Evolutionary conservation across 305 asterid species (phyloP).

Genomic region (Salvia sclarea): DNA sequence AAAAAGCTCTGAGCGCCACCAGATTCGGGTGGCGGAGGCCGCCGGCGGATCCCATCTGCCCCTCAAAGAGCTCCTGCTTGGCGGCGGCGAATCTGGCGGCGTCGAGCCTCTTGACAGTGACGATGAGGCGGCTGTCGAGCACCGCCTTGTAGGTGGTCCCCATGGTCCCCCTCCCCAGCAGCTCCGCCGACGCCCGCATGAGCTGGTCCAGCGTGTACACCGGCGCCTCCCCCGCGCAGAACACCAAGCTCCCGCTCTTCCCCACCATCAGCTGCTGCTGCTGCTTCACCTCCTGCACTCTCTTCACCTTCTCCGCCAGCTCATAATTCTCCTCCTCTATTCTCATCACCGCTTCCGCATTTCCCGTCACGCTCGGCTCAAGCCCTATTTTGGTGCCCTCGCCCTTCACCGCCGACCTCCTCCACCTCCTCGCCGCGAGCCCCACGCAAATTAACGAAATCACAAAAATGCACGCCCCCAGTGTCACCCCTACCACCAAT

Average conservation of each 20-base stretch:
- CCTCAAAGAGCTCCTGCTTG: conserved; percentile 60
- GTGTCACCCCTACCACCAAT: conserved; percentile 52
- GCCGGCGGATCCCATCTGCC: conserved; percentile 79
- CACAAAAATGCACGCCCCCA: conserved; percentile 43
- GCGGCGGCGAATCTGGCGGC: conserved; percentile 54
- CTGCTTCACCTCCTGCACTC: conserved; percentile 57
- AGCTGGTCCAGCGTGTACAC: conserved; percentile 80
- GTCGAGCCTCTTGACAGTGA: conserved; percentile 87
- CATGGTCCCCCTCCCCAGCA: conserved; percentile 82
- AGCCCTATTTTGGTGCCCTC: conserved; percentile 36
- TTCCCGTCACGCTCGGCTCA: conserved; percentile 55
- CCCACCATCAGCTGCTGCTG: conserved; percentile 45
- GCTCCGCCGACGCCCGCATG: conserved; percentile 88
- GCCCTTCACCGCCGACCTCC: conserved; percentile 16
- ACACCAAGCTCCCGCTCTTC: conserved; percentile 70
- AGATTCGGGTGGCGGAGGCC: conserved; percentile 79
- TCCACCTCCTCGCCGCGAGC: conserved; percentile 34
- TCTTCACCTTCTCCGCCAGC: conserved; percentile 68
- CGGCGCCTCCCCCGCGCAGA: conserved; percentile 86
- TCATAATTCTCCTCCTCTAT: conserved; percentile 72
- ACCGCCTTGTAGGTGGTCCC: conserved; percentile 92
- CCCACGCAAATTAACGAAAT: conserved; percentile 37
- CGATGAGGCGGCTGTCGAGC: conserved; percentile 73
- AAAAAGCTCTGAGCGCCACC: conserved; percentile 83
- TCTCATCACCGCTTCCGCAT: conserved; percentile 63